These are phyloP conservation scores for Gossypium gossypioides DNA, from an alignment of 441 rosid genomes.

Conservation along the genomic window DNA sequence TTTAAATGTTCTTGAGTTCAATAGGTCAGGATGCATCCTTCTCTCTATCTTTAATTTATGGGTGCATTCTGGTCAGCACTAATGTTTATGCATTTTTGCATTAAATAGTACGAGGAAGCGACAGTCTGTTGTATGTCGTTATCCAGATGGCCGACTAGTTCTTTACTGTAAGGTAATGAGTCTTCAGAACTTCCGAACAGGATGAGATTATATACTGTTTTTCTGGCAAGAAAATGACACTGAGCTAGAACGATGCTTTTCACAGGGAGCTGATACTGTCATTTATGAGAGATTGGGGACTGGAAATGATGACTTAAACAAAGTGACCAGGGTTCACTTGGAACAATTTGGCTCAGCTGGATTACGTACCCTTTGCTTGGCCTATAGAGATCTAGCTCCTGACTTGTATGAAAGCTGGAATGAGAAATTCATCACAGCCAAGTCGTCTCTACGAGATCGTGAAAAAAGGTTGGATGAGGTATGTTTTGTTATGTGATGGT, in stretches of 20 bases:
- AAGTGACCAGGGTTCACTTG: slow-evolving; percentile 56
- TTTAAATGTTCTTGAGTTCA: slow-evolving; percentile 94
- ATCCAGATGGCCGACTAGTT: slow-evolving; percentile 82
- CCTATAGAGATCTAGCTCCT: slow-evolving; percentile 72
- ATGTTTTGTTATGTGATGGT: slow-evolving; percentile 1
- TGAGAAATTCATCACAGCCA: slow-evolving; percentile 94
- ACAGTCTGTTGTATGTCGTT: slow-evolving; percentile 94
- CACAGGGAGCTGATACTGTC: slow-evolving; percentile 87
- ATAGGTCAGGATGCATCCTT: slow-evolving; percentile 47
- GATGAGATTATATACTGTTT: slow-evolving; percentile 12
- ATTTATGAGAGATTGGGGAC: slow-evolving; percentile 64
- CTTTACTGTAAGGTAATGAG: slow-evolving; percentile 82
- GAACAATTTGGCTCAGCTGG: slow-evolving; percentile 94
- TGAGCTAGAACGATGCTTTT: slow-evolving; percentile 22
- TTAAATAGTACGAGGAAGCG: slow-evolving; percentile 86
- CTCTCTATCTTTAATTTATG: slow-evolving; percentile 8
- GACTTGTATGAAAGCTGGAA: slow-evolving; percentile 87
- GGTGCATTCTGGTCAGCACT: slow-evolving; percentile 18
- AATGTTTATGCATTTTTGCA: slow-evolving; percentile 20
- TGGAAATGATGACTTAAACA: slow-evolving; percentile 61
- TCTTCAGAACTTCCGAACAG: slow-evolving; percentile 10
- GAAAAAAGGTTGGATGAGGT: slow-evolving; percentile 99
- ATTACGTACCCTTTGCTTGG: slow-evolving; percentile 96
- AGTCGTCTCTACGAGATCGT: slow-evolving; percentile 91
- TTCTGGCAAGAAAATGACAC: slow-evolving; percentile 27